Percentiles rank a stretch among this genome's conserved stretches.
Conservation (phyloP, 345 rosid species). For the Melastoma malabathricum region DNA sequence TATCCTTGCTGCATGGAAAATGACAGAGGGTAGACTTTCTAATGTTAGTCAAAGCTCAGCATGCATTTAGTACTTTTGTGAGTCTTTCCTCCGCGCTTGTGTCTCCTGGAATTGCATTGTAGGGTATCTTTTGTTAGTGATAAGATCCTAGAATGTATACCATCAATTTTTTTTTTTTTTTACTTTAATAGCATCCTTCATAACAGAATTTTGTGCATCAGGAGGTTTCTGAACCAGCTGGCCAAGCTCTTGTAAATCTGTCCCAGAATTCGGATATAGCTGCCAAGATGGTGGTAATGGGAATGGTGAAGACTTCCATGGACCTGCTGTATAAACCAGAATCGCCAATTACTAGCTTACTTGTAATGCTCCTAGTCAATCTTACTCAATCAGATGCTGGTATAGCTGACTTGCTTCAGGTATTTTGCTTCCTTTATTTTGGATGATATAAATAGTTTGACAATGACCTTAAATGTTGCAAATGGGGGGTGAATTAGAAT, state of each 20-base stretch:
- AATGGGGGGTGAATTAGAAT: too few relatives aligned
- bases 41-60: too few relatives aligned
- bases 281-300: conserved; percentile 51
- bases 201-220: conserved; percentile 12
- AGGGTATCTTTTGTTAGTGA: too few relatives aligned
- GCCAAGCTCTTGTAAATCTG: conserved; percentile 79
- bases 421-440: conserved; percentile 7
- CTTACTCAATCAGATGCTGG: conserved; percentile 76
- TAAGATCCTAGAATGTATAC: too few relatives aligned
- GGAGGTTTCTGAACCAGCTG: conserved; percentile 86
- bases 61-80: too few relatives aligned
- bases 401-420: conserved; percentile 80
- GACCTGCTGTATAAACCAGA: conserved; percentile 63
- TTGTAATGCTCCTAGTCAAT: conserved; percentile 88
- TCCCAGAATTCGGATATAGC: conserved; percentile 60
- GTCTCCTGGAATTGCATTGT: too few relatives aligned
- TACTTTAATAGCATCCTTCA: too few relatives aligned
- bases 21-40: too few relatives aligned
- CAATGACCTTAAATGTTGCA: too few relatives aligned
- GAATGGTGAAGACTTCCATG: conserved; percentile 48
- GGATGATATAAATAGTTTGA: neutral
- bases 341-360: conserved; percentile 34
- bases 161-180: too few relatives aligned
- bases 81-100: too few relatives aligned
- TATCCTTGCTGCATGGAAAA: too few relatives aligned